Evolutionary conservation across 176 grass and related monocot species (phyloP).

Genomic region (Puccinellia tenuiflora): DNA sequence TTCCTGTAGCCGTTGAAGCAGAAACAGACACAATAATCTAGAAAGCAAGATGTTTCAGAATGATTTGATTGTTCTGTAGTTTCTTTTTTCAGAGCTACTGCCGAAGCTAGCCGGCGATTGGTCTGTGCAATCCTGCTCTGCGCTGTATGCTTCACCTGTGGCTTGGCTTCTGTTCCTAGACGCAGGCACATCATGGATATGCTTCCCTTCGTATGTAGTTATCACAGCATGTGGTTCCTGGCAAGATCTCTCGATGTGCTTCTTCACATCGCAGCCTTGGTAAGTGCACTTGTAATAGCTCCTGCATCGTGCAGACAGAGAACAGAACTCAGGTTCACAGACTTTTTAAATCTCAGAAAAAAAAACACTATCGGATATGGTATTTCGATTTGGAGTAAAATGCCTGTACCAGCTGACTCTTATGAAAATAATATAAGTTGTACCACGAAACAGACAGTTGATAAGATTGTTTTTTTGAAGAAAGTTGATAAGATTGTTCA

Average conservation of each 20-base stretch:
- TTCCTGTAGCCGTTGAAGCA: background rate
- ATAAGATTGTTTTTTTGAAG: constrained; percentile 13
- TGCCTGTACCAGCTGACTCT: background rate
- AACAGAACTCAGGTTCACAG: background rate
- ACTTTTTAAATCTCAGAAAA: background rate
- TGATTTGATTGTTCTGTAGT: background rate
- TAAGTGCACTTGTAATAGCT: constrained; percentile 83
- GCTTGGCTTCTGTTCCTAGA: constrained; percentile 33
- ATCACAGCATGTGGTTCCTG: constrained; percentile 57
- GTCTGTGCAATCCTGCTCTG: background rate
- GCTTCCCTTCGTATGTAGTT: constrained; percentile 77
- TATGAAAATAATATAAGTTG: background rate
- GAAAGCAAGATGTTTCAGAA: background rate
- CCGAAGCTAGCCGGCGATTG: constrained; percentile 7
- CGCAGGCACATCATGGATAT: constrained; percentile 56
- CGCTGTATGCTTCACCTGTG: background rate
- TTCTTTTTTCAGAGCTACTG: constrained; percentile 47
- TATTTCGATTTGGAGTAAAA: background rate
- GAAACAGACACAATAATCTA: background rate
- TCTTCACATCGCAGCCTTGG: constrained; percentile 51
- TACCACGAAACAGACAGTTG: background rate
- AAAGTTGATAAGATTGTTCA: constrained; percentile 5
- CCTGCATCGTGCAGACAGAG: constrained; percentile 24
- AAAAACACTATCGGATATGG: background rate
- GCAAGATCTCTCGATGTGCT: constrained; percentile 54